phyloP scores from a whole-genome alignment of 345 rosid genomes.

The Salix suchowensis region DNA sequence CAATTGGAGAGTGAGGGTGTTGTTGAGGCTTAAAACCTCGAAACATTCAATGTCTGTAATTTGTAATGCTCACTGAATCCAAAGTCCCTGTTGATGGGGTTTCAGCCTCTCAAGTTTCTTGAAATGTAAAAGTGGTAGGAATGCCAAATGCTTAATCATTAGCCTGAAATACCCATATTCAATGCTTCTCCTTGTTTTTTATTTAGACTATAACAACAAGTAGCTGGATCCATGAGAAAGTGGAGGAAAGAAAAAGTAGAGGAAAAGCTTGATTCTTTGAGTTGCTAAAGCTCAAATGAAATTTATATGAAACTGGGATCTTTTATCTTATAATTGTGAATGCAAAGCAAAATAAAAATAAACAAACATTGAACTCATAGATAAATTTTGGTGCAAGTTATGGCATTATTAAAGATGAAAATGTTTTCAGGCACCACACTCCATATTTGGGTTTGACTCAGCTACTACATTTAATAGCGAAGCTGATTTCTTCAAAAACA shows the following conservation, averaged over 20 bases:
- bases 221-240: neutral
- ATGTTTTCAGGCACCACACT: neutral
- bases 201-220: neutral
- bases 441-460: neutral
- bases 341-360: too few relatives aligned
- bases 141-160: neutral
- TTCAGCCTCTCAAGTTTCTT: neutral
- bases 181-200: neutral
- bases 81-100: neutral
- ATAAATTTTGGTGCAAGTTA: neutral
- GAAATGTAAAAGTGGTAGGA: neutral
- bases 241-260: too few relatives aligned
- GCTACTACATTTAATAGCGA: neutral
- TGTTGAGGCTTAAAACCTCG: neutral
- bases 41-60: neutral
- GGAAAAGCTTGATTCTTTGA: neutral
- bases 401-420: neutral
- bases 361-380: too few relatives aligned
- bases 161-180: neutral
- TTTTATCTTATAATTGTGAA: neutral
- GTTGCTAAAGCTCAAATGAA: neutral
- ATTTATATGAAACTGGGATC: neutral
- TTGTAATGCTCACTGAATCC: too few relatives aligned
- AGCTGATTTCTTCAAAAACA: neutral
- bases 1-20: neutral